Evolutionary conservation across 352 stramenopile genomes (phyloP), one percentile per base, ranked within the genome.

Genomic region (Phytophthora pistaciae): DNA sequence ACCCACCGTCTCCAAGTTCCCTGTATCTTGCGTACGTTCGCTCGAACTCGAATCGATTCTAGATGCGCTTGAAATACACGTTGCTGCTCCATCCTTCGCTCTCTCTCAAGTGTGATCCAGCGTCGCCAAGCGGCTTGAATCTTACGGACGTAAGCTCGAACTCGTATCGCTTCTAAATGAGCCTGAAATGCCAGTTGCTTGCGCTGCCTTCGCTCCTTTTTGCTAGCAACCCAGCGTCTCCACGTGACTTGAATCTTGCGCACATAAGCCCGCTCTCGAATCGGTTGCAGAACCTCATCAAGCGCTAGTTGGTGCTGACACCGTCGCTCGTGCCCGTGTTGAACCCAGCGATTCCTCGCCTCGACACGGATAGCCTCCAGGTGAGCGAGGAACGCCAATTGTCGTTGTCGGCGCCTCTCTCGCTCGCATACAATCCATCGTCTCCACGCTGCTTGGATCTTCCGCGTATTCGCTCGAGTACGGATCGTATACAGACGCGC

Each of bases 21-120:
- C 20, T 75, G 66, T n/a, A 78, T 75, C 46, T 69, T 78, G 7
- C 67, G 67, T 7, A 40, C 68, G 27, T 57, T 56, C 0, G 40
- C 53, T 23, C 59, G 63, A 21, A 48, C 4, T 27, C 46, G 50
- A 10, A 75, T 72, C 5, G 14, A 25, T 36, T 64, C 27, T 1
- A 75, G 42, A 3, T 60, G 62, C 14, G 29, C 62, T 2, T 63
- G n/a, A 49, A 67, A 63, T 6, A 25, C n/a, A 11, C 23, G 27
- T 0, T 62, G 46, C 18, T 73, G 56, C 16, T 55, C 21, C n/a
- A n/a, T n/a, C n/a, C 56, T 49, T 16, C 52, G 27, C 16, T 40
- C 25, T 23, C 52, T 5, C 16, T 58, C 52, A 2, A 4, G 11
- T 29, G 25, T 11, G 7, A 64, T 10, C 40, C 40, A 64, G 2